Conservation (phyloP, 208 protist genomes). For the Trypanosoma cruzi region DNA sequence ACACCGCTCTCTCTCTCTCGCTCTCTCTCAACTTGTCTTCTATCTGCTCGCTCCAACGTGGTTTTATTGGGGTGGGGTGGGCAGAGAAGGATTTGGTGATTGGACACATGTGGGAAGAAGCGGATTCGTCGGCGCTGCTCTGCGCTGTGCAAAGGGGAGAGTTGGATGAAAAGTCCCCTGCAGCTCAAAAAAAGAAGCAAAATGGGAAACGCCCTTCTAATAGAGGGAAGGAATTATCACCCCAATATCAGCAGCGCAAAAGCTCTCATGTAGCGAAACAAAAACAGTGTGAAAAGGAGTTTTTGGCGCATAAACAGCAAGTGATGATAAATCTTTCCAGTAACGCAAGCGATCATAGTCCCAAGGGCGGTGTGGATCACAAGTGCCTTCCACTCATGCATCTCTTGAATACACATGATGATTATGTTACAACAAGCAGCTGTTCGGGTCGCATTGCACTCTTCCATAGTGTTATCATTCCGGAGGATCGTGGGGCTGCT, state of each 20-base stretch:
- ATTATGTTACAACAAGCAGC: slow-evolving; percentile 91
- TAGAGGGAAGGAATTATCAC: too few species aligned
- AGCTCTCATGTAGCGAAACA: slow-evolving; percentile 16
- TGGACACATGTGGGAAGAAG: background rate
- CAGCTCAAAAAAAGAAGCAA: too few species aligned
- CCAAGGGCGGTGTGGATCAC: slow-evolving; percentile 67
- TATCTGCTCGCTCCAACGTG: background rate
- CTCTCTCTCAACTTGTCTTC: background rate
- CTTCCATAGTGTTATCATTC: slow-evolving; percentile 56
- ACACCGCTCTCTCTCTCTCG: background rate
- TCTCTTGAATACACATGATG: slow-evolving; percentile 64
- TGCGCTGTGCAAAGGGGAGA: too few species aligned
- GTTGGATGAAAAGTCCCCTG: background rate
- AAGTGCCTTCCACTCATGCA: slow-evolving; percentile 79
- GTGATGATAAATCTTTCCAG: slow-evolving; percentile 58
- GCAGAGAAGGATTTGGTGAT: background rate
- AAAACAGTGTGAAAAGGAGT: slow-evolving; percentile 63
- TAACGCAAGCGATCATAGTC: slow-evolving; percentile 79
- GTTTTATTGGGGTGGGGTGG: background rate
- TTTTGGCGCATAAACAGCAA: slow-evolving; percentile 67
- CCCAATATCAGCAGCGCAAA: background rate
- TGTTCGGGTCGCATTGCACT: slow-evolving; percentile 90
- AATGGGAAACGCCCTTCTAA: too few species aligned
- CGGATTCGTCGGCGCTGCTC: background rate
- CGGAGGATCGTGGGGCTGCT: slow-evolving; percentile 6